phyloP scores from a whole-genome alignment of 352 stramenopile genomes.

The Phytopythium oedochilum region DNA sequence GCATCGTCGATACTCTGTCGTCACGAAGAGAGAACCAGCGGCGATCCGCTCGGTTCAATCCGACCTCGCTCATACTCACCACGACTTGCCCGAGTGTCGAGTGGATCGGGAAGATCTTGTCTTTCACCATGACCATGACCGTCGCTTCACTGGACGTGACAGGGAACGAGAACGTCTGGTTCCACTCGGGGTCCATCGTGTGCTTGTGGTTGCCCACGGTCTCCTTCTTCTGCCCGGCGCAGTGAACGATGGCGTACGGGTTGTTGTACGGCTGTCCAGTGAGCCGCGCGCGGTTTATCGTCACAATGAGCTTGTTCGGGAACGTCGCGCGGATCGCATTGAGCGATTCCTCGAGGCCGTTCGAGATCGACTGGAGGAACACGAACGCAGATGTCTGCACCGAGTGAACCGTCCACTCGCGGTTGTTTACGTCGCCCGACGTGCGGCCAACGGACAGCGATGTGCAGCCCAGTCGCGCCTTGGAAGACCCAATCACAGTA shows the following conservation, averaged over 20 bases:
- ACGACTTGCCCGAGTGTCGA: conserved; percentile 71
- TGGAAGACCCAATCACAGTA: conserved; percentile 68
- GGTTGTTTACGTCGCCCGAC: conserved; percentile 62
- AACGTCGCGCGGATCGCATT: conserved; percentile 79
- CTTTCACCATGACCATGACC: conserved; percentile 69
- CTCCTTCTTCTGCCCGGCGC: conserved; percentile 83
- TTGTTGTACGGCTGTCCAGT: conserved; percentile 88
- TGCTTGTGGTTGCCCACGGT: conserved; percentile 85
- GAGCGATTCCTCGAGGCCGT: conserved; percentile 70
- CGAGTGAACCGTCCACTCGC: conserved; percentile 80
- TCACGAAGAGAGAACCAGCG: conserved; percentile 79
- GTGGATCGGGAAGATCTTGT: conserved; percentile 70
- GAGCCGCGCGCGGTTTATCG: conserved; percentile 74
- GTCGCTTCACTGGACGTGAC: conserved; percentile 70
- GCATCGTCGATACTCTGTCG: conserved; percentile 47
- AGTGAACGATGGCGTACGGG: conserved; percentile 74
- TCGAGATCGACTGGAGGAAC: conserved; percentile 76
- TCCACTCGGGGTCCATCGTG: conserved; percentile 89
- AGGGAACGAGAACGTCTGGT: conserved; percentile 87
- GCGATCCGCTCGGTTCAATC: conserved; percentile 70
- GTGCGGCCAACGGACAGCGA: conserved; percentile 77
- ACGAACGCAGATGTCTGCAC: conserved; percentile 87
- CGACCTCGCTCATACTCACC: conserved; percentile 77
- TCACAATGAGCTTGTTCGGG: conserved; percentile 89
- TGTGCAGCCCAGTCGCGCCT: conserved; percentile 62